Evolutionary conservation across 106 monocot genomes (phyloP).

Genomic region (Acorus gramineus): DNA sequence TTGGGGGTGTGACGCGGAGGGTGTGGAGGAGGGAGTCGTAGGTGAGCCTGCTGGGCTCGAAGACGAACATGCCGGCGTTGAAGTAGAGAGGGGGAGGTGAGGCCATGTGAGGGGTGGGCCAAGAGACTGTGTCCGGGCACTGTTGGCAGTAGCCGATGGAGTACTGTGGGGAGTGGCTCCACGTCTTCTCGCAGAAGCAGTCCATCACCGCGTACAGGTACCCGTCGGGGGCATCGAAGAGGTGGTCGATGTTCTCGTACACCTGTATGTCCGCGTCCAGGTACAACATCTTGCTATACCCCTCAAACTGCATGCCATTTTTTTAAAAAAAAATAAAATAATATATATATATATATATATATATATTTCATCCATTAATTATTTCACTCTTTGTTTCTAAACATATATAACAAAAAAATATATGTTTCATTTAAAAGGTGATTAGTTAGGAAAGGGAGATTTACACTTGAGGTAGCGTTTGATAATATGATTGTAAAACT

Average conservation of each 20-base stretch:
- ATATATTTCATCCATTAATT: too few relatives aligned
- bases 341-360: too few relatives aligned
- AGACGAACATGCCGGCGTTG: slow-evolving; percentile 27
- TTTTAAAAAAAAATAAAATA: too few relatives aligned
- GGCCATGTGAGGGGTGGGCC: slow-evolving; percentile 13
- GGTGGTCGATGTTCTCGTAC: slow-evolving; percentile 28
- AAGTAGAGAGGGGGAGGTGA: slow-evolving; percentile 18
- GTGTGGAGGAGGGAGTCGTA: slow-evolving; percentile 3
- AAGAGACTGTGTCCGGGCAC: slow-evolving; percentile 13
- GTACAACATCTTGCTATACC: slow-evolving; percentile 28
- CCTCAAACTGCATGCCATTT: slow-evolving; percentile 15
- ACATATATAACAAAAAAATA: too few relatives aligned
- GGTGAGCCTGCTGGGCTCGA: slow-evolving; percentile 8
- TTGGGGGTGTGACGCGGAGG: slow-evolving; percentile 7
- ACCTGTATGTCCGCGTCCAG: slow-evolving; percentile 31
- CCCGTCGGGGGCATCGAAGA: slow-evolving; percentile 21
- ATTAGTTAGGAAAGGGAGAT: too few relatives aligned
- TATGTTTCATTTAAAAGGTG: too few relatives aligned
- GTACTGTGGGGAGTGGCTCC: too few relatives aligned
- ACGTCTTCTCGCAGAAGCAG: too few relatives aligned
- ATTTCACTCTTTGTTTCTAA: too few relatives aligned
- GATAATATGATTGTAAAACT: too few relatives aligned
- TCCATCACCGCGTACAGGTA: slow-evolving; percentile 28
- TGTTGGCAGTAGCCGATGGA: slow-evolving; percentile 10
- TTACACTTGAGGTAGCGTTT: too few relatives aligned